Evolutionary conservation across 1,139 yeast genomes (phyloP).

Genomic region (Pichia sp.): DNA sequence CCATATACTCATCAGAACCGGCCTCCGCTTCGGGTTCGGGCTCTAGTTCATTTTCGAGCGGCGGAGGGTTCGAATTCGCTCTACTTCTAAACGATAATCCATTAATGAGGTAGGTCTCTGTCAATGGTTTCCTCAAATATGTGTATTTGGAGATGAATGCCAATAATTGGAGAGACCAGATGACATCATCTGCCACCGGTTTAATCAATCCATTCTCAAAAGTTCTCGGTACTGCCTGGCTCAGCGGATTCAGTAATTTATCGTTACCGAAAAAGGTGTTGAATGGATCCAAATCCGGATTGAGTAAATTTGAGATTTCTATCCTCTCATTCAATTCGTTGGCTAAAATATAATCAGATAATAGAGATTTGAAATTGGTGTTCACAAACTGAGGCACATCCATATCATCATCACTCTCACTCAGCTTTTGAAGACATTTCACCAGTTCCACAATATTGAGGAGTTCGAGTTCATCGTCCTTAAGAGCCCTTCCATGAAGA

Average conservation of each 20-base stretch:
- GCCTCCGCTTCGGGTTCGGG: too few relatives aligned
- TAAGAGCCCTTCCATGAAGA: neutral
- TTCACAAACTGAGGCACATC: conserved; percentile 13
- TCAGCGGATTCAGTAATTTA: conserved; percentile 1
- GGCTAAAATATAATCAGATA: conserved; percentile 17
- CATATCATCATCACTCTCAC: conserved; percentile 16
- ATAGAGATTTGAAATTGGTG: conserved; percentile 18
- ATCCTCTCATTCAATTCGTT: conserved; percentile 19
- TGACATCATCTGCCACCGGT: conserved; percentile 88
- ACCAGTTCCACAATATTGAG: conserved; percentile 21
- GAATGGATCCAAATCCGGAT: conserved; percentile 3
- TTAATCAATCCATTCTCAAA: conserved; percentile 72
- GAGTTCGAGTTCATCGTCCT: conserved; percentile 22
- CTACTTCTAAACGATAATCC: conserved; percentile 42
- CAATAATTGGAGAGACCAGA: conserved; percentile 85
- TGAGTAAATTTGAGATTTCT: conserved; percentile 23
- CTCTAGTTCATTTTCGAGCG: conserved; percentile 25
- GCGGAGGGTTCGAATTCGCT: conserved; percentile 23
- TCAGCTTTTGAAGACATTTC: conserved; percentile 17
- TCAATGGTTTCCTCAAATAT: conserved; percentile 63
- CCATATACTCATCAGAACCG: too few relatives aligned
- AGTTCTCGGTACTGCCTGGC: conserved; percentile 43
- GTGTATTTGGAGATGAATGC: conserved; percentile 94
- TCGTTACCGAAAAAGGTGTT: conserved; percentile 1
- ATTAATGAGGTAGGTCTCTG: conserved; percentile 56